Percentiles rank a stretch among this genome's conserved stretches.
Evolutionary conservation across 345 rosid species (phyloP).

Genomic region (Syzygium jambos): DNA sequence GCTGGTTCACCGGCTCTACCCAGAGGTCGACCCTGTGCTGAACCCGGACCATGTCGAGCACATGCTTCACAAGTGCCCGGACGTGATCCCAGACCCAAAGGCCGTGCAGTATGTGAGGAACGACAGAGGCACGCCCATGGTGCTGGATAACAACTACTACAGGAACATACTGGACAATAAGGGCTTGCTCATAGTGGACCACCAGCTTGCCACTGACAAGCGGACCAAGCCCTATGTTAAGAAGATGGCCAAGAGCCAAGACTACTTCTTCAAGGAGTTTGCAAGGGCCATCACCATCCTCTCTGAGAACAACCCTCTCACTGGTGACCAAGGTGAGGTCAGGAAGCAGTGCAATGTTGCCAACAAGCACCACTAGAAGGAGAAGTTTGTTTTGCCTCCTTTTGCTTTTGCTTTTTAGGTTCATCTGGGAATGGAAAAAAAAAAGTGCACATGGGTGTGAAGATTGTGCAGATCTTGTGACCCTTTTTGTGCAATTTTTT

Average conservation of each 20-base stretch:
- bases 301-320: slow-evolving; percentile 93
- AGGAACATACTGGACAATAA: slow-evolving; percentile 91
- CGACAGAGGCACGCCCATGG: slow-evolving; percentile 93
- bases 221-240: slow-evolving; percentile 80
- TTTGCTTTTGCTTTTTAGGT: background rate
- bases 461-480: background rate
- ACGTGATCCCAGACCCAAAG: slow-evolving; percentile 90
- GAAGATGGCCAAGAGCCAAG: slow-evolving; percentile 93
- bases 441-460: background rate
- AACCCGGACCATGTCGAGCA: slow-evolving; percentile 81
- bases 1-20: slow-evolving; percentile 87
- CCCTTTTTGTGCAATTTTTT: background rate
- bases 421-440: background rate
- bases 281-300: slow-evolving; percentile 72
- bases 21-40: slow-evolving; percentile 66
- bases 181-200: slow-evolving; percentile 84
- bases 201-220: slow-evolving; percentile 81
- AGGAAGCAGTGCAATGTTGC: slow-evolving; percentile 80
- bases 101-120: slow-evolving; percentile 94
- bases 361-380: slow-evolving; percentile 60
- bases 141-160: slow-evolving; percentile 90
- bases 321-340: slow-evolving; percentile 88
- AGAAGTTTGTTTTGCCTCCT: background rate
- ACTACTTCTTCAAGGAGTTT: slow-evolving; percentile 90
- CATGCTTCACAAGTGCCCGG: slow-evolving; percentile 95